phyloP scores from a whole-genome alignment of 768 basidiomycete species.

The Podaxis sp. region DNA sequence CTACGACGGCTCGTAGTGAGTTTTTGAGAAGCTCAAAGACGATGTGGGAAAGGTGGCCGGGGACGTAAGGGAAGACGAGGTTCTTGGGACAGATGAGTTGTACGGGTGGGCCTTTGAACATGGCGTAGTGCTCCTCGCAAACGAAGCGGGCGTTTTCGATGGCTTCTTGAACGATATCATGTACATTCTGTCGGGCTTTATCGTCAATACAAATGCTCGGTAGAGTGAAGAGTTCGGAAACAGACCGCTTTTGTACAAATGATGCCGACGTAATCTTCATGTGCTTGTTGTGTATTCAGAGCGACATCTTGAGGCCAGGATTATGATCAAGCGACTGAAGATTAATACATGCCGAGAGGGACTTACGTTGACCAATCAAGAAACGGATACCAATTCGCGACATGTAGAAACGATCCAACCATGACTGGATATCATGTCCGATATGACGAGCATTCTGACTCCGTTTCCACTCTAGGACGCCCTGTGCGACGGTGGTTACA shows the following conservation, averaged over 20 bases:
- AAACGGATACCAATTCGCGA: constrained; percentile 94
- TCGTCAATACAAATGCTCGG: neutral
- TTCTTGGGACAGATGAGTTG: constrained; percentile 90
- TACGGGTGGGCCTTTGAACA: constrained; percentile 95
- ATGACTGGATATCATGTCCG: constrained; percentile 86
- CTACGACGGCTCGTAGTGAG: constrained; percentile 94
- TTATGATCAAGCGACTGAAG: neutral
- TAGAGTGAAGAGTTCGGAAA: neutral
- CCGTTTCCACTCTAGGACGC: constrained; percentile 94
- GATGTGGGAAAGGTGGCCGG: constrained; percentile 95
- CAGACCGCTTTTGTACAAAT: constrained; percentile 89
- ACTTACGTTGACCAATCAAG: constrained; percentile 90
- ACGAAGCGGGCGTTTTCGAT: constrained; percentile 95
- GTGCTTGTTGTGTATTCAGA: constrained; percentile 86
- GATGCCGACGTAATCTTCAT: constrained; percentile 92
- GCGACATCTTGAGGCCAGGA: constrained; percentile 66
- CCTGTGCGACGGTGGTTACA: constrained; percentile 94
- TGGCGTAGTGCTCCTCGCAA: constrained; percentile 93
- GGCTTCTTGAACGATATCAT: constrained; percentile 96
- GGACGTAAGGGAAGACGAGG: constrained; percentile 91
- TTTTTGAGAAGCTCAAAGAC: constrained; percentile 97
- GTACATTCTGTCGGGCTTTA: constrained; percentile 61
- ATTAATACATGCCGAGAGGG: neutral
- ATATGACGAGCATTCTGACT: constrained; percentile 64
- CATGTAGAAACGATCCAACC: constrained; percentile 97